These are phyloP conservation scores for Dichotomocladium elegans DNA, from an alignment of 371 early-diverging fungal genomes.

Conservation along the genomic window DNA sequence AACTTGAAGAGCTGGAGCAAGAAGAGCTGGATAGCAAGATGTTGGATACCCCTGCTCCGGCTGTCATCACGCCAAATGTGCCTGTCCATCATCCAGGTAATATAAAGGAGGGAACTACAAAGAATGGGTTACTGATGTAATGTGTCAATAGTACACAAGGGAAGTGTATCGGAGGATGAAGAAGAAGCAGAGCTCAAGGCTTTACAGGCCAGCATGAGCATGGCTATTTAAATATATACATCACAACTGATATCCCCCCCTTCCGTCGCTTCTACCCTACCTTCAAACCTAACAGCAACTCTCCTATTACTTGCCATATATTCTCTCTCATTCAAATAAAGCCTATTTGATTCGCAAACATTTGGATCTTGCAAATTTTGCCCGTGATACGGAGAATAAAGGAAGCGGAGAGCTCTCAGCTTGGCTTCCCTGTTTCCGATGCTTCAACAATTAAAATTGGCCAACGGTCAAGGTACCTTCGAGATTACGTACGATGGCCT, in stretches of 20 bases:
- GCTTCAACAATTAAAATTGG: conserved; percentile 24
- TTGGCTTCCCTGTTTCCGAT: conserved; percentile 13
- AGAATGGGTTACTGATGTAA: background rate
- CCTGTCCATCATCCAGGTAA: conserved; percentile 67
- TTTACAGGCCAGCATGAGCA: conserved; percentile 77
- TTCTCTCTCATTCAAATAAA: no score
- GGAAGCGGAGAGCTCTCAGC: no score
- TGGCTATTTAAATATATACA: conserved; percentile 46
- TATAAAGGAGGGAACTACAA: conserved; percentile 1
- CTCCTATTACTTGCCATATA: no score
- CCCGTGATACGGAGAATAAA: no score
- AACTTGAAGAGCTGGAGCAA: conserved; percentile 93
- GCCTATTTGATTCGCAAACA: no score
- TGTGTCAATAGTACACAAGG: conserved; percentile 8
- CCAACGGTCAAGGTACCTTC: conserved; percentile 31
- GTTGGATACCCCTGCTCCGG: conserved; percentile 70
- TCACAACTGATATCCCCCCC: no score
- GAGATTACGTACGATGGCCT: conserved; percentile 33
- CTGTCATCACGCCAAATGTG: conserved; percentile 58
- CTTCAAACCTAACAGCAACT: no score
- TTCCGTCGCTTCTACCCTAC: no score
- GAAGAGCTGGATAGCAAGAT: conserved; percentile 88
- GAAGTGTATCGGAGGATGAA: conserved; percentile 60
- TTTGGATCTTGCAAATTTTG: no score
- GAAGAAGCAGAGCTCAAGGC: conserved; percentile 87